Evolutionary conservation across 345 rosid species (phyloP), one percentile per base, ranked within the genome.

Genomic region (Trapa incisa): DNA sequence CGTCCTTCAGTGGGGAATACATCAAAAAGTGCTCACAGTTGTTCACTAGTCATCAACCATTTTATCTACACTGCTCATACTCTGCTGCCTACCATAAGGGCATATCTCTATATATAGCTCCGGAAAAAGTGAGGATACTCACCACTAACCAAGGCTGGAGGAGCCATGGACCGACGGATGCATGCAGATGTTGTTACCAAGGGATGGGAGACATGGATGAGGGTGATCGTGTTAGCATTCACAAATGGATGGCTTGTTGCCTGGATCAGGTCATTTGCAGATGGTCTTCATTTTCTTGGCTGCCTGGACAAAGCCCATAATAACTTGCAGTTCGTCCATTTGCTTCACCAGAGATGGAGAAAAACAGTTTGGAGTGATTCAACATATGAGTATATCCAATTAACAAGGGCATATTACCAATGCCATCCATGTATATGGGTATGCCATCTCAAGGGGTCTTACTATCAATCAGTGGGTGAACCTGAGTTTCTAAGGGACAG

Each of bases 291-390:
- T 75, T 74, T 85, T 83, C 84, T 84, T 91, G 3, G 95, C 97
- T 0, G 96, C 96, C 66, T 93, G 90, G 75, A 91, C 99, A 58
- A 93, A 91, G 64, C 97, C 98, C 76, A 84, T 79, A 15, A 93
- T 88, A 38, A 93, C 98, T 77, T 90, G 98, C 87, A 88, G 74
- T 91, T 91, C 99, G 53, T 93, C 99, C 94, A 91, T 80, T 82
- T 91, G 83, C 97, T 93, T 61, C 82, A 74, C 29, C n/a, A 58
- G 68, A 58, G 68, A 71, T 43, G 58, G 65, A 36, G 38, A 12
- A 16, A 54, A 36, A 37, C 36, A 68, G 12, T 37, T 35, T 29
- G n/a, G 15, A 57, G 53, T 15, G 32, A 58, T 32, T 58, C 62
- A 58, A 35, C 0, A 7, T 4, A 54, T 22, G 33, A 54, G 60